A percentile compares a stretch with the other conserved stretches of the same genome.
Evolutionary conservation across 331 rosid genomes (phyloP).

Genomic region (Malus hybrid): DNA sequence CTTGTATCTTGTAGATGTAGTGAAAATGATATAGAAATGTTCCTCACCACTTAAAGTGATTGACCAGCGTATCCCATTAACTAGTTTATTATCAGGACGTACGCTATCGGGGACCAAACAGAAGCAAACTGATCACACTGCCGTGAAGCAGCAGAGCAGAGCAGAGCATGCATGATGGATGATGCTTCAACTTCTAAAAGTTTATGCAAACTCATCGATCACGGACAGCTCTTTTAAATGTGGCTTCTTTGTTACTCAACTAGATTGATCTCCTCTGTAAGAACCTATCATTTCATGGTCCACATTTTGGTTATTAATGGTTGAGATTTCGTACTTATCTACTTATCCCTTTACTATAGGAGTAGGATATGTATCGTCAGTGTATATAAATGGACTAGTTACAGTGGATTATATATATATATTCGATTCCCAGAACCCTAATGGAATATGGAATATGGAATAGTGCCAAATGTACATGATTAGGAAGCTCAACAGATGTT

Average conservation of each 20-base stretch:
- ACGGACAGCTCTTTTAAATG: neutral
- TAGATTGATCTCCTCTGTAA: neutral
- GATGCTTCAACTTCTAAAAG: no score
- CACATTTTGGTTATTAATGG: conserved; percentile 8
- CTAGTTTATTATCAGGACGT: neutral
- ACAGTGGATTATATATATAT: neutral
- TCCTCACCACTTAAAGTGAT: conserved; percentile 26
- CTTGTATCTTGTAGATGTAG: no score
- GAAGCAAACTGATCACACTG: neutral
- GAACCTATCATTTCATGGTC: conserved; percentile 10
- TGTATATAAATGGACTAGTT: neutral
- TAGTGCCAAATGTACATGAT: neutral
- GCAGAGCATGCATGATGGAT: no score
- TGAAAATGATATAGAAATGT: conserved; percentile 17
- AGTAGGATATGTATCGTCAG: no score
- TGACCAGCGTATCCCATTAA: conserved; percentile 23
- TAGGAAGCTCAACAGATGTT: neutral
- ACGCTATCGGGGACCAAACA: neutral
- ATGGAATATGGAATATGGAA: neutral
- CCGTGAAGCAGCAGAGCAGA: no score
- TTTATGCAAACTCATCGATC: neutral
- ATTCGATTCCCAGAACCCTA: neutral
- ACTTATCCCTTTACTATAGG: neutral
- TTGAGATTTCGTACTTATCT: neutral
- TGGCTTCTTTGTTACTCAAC: neutral